phyloP scores from a whole-genome alignment of 129 eudicot genomes.

The Flaveria trinervia region DNA sequence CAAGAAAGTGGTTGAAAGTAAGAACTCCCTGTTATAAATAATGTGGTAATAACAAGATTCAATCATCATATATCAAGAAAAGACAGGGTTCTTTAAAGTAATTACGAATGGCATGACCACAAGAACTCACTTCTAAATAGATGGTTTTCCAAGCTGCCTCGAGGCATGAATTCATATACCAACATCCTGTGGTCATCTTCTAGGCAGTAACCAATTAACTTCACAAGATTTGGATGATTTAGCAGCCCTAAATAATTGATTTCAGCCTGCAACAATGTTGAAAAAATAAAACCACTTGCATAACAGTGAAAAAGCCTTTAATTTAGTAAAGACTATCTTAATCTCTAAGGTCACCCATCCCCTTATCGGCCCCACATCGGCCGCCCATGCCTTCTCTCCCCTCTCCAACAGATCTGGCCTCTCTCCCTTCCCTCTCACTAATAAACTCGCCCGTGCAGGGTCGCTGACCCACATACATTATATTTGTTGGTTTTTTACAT shows the following conservation, averaged over 20 bases:
- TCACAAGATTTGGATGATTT: conserved; percentile 71
- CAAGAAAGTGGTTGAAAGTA: conserved; percentile 68
- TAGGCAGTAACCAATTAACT: conserved; percentile 66
- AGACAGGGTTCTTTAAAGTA: not conserved
- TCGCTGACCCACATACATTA: no score
- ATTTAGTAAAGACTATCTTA: no score
- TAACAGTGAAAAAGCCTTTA: not conserved
- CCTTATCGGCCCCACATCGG: no score
- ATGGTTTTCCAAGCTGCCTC: conserved; percentile 85
- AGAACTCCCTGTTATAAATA: conserved; percentile 49
- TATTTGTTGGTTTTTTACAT: no score
- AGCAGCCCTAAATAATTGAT: conserved; percentile 72
- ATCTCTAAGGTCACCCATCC: no score
- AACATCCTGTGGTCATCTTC: conserved; percentile 73
- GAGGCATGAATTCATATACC: conserved; percentile 76
- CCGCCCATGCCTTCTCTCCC: no score
- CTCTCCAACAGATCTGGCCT: no score
- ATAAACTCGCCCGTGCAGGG: no score
- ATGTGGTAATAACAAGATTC: not conserved
- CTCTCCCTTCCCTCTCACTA: no score
- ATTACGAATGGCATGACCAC: not conserved
- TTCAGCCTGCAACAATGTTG: conserved; percentile 49
- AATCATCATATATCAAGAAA: not conserved
- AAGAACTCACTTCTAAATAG: conserved; percentile 67
- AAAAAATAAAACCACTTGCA: not conserved